These are phyloP conservation scores for Phytophthora ramorum DNA, from an alignment of 352 stramenopile genomes.

Conservation along the genomic window DNA sequence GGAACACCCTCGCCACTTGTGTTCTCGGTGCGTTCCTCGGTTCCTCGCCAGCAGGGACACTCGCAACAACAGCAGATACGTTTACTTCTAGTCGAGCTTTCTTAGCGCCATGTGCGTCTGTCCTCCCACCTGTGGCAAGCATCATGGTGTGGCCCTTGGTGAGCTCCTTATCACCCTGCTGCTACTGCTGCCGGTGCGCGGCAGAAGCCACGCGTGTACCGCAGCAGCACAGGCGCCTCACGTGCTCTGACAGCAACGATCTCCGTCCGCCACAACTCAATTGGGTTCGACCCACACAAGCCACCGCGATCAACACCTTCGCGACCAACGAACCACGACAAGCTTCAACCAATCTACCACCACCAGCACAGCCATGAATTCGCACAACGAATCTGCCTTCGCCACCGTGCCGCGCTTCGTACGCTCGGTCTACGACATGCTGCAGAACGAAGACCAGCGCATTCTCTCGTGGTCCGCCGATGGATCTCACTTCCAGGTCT, in stretches of 20 bases:
- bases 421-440: slow-evolving; percentile 58
- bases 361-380: not conserved
- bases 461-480: slow-evolving; percentile 58
- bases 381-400: not conserved
- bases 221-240: not conserved
- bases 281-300: slow-evolving; percentile 11
- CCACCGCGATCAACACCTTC: not conserved
- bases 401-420: slow-evolving; percentile 51
- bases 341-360: not conserved
- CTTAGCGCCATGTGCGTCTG: slow-evolving; percentile 3
- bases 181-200: not conserved
- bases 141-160: not conserved
- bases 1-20: slow-evolving; percentile 16
- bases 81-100: slow-evolving; percentile 9
- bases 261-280: slow-evolving; percentile 23
- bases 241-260: not conserved
- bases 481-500: slow-evolving; percentile 83
- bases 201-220: not conserved
- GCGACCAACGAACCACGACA: not conserved
- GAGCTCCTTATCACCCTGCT: slow-evolving; percentile 10
- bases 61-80: slow-evolving; percentile 1
- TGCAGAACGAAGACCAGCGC: slow-evolving; percentile 54
- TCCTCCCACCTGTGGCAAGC: slow-evolving; percentile 1
- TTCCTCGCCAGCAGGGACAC: slow-evolving; percentile 7
- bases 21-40: slow-evolving; percentile 1